Evolutionary conservation across 176 grass and related monocot genomes (phyloP).

Genomic region (Ananas comosus): DNA sequence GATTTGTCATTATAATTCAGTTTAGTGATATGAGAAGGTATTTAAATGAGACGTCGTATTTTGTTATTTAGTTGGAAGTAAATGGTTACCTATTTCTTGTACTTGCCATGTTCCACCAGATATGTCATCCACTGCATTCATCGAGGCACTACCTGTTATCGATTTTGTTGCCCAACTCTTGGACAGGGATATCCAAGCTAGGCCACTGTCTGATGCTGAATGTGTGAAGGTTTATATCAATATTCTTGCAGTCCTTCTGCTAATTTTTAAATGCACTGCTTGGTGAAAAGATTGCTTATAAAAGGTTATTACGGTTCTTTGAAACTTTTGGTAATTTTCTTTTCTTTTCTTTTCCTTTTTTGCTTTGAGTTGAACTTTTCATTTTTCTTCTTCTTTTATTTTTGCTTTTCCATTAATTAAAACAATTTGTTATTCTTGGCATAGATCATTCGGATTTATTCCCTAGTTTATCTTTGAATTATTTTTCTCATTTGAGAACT

Average conservation of each 20-base stretch:
- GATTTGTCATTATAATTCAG: too few relatives aligned
- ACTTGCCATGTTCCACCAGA: conserved; percentile 34
- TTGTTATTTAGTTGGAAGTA: too few relatives aligned
- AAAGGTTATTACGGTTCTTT: background rate
- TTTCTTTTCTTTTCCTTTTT: background rate
- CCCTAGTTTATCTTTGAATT: too few relatives aligned
- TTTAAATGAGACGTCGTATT: too few relatives aligned
- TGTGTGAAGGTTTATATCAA: conserved; percentile 57
- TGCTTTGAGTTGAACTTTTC: background rate
- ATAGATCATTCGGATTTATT: too few relatives aligned
- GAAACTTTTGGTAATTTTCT: background rate
- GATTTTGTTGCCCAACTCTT: conserved; percentile 68
- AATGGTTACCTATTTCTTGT: background rate
- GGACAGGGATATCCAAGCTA: conserved; percentile 50
- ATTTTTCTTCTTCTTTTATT: background rate
- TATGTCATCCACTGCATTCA: conserved; percentile 93
- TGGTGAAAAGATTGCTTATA: background rate
- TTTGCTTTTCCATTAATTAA: background rate
- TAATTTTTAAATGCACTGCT: conserved; percentile 1
- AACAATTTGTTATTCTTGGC: background rate
- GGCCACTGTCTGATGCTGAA: conserved; percentile 71
- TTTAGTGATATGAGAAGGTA: too few relatives aligned
- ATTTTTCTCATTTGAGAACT: too few relatives aligned
- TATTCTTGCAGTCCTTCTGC: background rate
- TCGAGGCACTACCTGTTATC: conserved; percentile 70